Base-by-base conservation (phyloP, 1,284 basidiomycete species). In the Cerrena zonata region DNA sequence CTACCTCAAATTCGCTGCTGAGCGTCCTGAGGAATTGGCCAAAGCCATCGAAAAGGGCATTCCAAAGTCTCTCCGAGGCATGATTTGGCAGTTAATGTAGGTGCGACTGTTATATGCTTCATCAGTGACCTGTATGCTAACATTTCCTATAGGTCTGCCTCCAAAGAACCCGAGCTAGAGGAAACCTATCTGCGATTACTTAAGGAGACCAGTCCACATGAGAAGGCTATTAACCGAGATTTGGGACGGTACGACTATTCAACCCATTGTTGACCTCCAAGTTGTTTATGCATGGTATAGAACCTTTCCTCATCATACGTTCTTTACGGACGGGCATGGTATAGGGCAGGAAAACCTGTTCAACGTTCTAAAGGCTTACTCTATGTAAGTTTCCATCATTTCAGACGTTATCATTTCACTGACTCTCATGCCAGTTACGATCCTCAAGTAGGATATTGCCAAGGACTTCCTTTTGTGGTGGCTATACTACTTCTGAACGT, bases 1-100 rank as follows among this genome's bases (percentile, higher is more conserved):
- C 66, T 97, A 96, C 62, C 89, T 91, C 63, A 74, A 71, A 2
- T 93, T 91, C 49, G 94, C 94, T 2, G 70, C 87, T 22, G 80
- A 84, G 41, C 73, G 84, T 48, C 80, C 94, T 1, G 84, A 90
- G 57, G 79, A 88, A 53, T 75, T 99, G 18, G 91, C 91, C 4
- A 77, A 78, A 57, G 95, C 94, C 1, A 99, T 99, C 53, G 93
- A 96, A 61, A 79, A 78, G 51, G 95, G 95, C 1, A 93, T 99
- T 27, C 96, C 94, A 1, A 74, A 83, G 34, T 80, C 86, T 0
- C 68, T 93, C 37, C 82, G 94, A 43, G 94, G 94, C 21, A 94
- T 97, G 84, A 87, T 96, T 71, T 99, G 95, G 95, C 95, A 99
- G 67, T 78, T 98, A 66, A 97, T 99, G 94, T 92, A 73, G 58